phyloP scores from a whole-genome alignment of 352 stramenopile genomes.

The Elongisporangium anandrum region DNA sequence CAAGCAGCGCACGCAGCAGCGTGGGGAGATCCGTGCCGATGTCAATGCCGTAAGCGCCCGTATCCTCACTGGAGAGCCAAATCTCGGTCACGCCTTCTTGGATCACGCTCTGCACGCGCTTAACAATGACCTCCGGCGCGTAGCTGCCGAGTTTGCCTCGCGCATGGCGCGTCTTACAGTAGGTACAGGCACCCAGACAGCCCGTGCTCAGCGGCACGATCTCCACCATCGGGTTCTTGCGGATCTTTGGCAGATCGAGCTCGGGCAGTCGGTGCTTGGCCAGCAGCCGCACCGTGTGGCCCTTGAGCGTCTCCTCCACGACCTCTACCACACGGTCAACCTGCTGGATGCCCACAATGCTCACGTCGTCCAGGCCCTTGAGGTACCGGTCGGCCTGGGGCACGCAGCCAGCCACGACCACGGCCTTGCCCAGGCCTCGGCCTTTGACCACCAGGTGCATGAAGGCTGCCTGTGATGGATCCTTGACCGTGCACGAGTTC shows the following conservation, averaged over 20 bases:
- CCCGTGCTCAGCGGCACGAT: slow-evolving; percentile 91
- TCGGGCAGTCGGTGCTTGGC: slow-evolving; percentile 76
- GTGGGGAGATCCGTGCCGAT: slow-evolving; percentile 75
- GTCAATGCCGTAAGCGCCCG: slow-evolving; percentile 89
- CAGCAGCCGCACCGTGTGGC: slow-evolving; percentile 84
- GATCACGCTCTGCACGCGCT: slow-evolving; percentile 59
- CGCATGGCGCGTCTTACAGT: slow-evolving; percentile 92
- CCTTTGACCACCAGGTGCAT: slow-evolving; percentile 86
- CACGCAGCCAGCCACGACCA: slow-evolving; percentile 90
- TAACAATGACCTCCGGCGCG: slow-evolving; percentile 69
- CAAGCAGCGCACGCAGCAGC: slow-evolving; percentile 62
- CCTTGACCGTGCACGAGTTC: slow-evolving; percentile 94
- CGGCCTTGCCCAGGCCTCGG: slow-evolving; percentile 68
- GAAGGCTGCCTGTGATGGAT: slow-evolving; percentile 89
- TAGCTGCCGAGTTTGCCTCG: slow-evolving; percentile 90
- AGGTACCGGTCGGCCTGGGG: slow-evolving; percentile 85
- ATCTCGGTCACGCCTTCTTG: slow-evolving; percentile 87
- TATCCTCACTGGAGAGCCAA: slow-evolving; percentile 91
- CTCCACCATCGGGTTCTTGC: slow-evolving; percentile 90
- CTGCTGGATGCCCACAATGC: slow-evolving; percentile 89
- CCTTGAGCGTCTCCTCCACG: slow-evolving; percentile 89
- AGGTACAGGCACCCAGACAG: slow-evolving; percentile 90
- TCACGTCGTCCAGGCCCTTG: slow-evolving; percentile 80
- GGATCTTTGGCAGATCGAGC: slow-evolving; percentile 90
- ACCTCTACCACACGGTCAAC: slow-evolving; percentile 90